A percentile compares a stretch with the other conserved stretches of the same genome.
phyloP scores from a whole-genome alignment of 805 yeast genomes.

The Lachancea sp. region DNA sequence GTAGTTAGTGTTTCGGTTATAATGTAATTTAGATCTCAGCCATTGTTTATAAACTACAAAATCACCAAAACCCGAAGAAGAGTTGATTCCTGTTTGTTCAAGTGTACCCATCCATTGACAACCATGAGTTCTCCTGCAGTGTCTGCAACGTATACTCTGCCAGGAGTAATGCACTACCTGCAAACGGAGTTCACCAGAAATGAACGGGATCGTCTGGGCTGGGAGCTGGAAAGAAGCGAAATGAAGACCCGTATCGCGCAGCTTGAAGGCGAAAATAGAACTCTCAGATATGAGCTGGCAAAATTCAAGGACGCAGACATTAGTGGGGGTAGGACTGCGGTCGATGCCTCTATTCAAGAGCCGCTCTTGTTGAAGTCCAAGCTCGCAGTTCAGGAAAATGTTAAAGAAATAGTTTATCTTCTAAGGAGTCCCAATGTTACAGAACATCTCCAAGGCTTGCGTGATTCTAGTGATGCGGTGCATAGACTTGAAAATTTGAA shows the following conservation, averaged over 20 bases:
- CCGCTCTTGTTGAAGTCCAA: conserved; percentile 21
- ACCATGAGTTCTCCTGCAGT: conserved; percentile 3
- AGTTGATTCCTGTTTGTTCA: background rate
- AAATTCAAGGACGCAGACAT: conserved; percentile 1
- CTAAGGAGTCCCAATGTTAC: conserved; percentile 27
- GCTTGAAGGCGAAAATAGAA: conserved; percentile 48
- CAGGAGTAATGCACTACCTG: conserved; percentile 57
- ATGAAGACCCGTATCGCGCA: conserved; percentile 47
- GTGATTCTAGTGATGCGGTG: conserved; percentile 18
- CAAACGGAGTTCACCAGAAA: conserved; percentile 57
- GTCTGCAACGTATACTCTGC: conserved; percentile 24
- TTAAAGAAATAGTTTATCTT: conserved; percentile 31
- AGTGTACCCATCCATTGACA: background rate
- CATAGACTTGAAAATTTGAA: conserved; percentile 25
- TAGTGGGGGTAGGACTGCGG: background rate
- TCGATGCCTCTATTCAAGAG: conserved; percentile 6
- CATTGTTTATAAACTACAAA: background rate
- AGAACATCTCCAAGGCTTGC: conserved; percentile 20
- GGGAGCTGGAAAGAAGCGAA: conserved; percentile 57
- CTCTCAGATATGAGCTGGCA: conserved; percentile 23
- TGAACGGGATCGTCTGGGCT: conserved; percentile 53
- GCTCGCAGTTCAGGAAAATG: conserved; percentile 29
- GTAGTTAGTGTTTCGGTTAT: background rate
- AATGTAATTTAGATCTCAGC: background rate
- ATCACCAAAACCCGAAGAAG: background rate